These are phyloP conservation scores for Symmetrospora coprosmae DNA, from an alignment of 768 basidiomycete genomes.

Conservation along the genomic window DNA sequence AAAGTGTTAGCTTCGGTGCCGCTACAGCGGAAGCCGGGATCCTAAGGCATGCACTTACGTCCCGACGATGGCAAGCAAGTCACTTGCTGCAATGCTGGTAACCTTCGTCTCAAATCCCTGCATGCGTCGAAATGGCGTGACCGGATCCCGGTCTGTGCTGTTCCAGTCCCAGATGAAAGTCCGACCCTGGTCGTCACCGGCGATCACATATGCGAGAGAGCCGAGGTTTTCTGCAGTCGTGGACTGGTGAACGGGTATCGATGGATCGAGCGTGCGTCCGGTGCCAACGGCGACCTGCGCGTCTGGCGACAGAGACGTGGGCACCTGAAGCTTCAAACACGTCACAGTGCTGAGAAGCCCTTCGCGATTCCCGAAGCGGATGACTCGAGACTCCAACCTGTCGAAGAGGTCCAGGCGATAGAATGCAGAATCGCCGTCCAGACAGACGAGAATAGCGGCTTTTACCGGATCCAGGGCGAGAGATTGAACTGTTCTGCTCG, in stretches of 20 bases:
- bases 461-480: background rate
- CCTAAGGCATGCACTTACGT: background rate
- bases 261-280: background rate
- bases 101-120: constrained; percentile 15
- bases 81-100: constrained; percentile 10
- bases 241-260: background rate
- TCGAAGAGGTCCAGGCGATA: background rate
- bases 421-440: background rate
- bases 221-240: background rate
- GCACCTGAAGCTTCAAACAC: too few species aligned
- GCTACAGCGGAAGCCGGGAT: background rate
- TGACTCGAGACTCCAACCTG: background rate
- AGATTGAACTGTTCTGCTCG: background rate
- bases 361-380: background rate
- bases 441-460: background rate
- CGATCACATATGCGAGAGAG: background rate
- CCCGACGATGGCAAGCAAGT: constrained; percentile 12
- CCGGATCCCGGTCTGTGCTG: background rate
- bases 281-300: background rate
- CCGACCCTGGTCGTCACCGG: constrained; percentile 13
- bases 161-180: constrained; percentile 13
- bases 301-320: too few species aligned
- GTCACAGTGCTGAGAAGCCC: background rate
- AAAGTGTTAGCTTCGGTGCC: background rate
- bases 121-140: background rate